phyloP scores from a whole-genome alignment of 2,329 filamentous ascomycete species.

The Pseudopyricularia cyperi region DNA sequence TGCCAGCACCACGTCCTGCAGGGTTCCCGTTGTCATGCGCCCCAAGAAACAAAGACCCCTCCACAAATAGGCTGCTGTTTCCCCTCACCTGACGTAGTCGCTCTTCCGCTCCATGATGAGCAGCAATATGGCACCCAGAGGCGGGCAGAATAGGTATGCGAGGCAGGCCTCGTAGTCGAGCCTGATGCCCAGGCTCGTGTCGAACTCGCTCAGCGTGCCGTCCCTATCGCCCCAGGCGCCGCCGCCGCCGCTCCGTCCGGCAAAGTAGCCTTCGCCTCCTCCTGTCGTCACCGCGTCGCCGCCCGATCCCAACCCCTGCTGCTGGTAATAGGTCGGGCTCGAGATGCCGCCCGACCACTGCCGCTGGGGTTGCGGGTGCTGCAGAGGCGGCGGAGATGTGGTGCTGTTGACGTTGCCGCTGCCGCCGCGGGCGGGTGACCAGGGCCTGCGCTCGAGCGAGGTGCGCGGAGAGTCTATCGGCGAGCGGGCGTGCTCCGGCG shows the following conservation, averaged over 20 bases:
- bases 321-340: conserved; percentile 17
- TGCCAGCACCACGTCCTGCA: background rate
- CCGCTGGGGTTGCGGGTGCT: conserved; percentile 44
- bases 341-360: conserved; percentile 34
- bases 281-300: conserved; percentile 8
- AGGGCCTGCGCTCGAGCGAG: conserved; percentile 45
- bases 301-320: conserved; percentile 5
- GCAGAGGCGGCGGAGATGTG: conserved; percentile 29
- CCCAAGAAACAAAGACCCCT: background rate
- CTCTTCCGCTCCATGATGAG: conserved; percentile 85
- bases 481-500: conserved; percentile 74
- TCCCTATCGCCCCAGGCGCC: conserved; percentile 31
- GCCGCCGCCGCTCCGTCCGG: conserved; percentile 6
- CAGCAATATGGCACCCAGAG: conserved; percentile 71
- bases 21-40: background rate
- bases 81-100: conserved; percentile 79
- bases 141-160: conserved; percentile 77
- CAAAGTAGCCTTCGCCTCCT: conserved; percentile 7
- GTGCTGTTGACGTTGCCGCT: conserved; percentile 21
- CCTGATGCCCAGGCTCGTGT: conserved; percentile 76
- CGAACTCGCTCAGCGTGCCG: conserved; percentile 63
- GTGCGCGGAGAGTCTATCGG: conserved; percentile 48
- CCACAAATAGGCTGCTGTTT: background rate
- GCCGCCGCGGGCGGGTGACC: conserved; percentile 33
- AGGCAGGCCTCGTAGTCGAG: conserved; percentile 84